Conservation (phyloP, 2,329 filamentous ascomycete genomes). For the Cercospora sp. region DNA sequence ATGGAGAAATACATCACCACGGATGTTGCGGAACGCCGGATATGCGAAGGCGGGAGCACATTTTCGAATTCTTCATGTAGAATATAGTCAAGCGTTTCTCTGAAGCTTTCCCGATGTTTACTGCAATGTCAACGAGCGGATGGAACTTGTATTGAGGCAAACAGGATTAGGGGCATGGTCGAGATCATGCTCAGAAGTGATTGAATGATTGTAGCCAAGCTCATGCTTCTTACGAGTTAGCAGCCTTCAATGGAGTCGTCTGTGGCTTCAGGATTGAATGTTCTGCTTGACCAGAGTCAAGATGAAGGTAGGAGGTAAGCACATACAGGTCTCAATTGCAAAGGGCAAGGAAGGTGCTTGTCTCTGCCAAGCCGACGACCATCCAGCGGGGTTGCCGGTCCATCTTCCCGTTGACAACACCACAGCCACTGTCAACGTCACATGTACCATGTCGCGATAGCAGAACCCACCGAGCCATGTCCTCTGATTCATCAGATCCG, state of each 20-base stretch:
- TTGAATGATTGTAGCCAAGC: background rate
- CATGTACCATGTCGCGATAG: background rate
- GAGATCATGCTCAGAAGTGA: background rate
- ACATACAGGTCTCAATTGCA: background rate
- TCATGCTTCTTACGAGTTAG: background rate
- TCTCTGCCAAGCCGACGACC: background rate
- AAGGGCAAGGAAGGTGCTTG: background rate
- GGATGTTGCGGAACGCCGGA: background rate
- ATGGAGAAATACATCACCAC: background rate
- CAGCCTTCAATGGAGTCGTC: background rate
- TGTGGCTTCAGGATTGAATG: background rate
- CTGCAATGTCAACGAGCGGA: background rate
- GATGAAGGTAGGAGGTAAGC: background rate
- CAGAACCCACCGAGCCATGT: conserved; percentile 1
- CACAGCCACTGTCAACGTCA: background rate
- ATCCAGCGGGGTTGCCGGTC: background rate
- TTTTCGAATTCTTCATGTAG: background rate
- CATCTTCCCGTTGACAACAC: background rate
- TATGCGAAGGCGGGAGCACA: background rate
- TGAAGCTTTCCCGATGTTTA: background rate
- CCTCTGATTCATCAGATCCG: conserved; percentile 19
- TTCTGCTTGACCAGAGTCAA: background rate
- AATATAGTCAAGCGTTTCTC: background rate
- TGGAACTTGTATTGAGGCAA: background rate
- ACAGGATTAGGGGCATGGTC: background rate